Evolutionary conservation across 1,284 basidiomycete genomes (phyloP).

Genomic region (Entoloma clypeatum): DNA sequence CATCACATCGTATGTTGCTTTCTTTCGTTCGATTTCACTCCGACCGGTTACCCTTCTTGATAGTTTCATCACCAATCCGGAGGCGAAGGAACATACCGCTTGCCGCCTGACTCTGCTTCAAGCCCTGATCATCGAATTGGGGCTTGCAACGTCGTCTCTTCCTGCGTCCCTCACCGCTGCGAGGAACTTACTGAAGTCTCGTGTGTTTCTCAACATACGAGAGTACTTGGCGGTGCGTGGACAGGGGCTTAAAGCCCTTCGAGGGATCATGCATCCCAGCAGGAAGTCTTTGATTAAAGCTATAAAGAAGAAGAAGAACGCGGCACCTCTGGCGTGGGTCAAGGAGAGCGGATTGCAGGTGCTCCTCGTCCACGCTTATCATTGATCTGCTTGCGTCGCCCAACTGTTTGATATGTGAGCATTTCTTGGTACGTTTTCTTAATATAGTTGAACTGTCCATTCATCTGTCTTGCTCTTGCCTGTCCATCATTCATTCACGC

Average conservation of each 20-base stretch:
- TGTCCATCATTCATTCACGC: no score
- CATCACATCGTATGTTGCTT: slow-evolving; percentile 43
- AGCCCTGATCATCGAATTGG: slow-evolving; percentile 54
- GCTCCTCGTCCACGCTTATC: slow-evolving; percentile 45
- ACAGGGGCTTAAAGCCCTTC: slow-evolving; percentile 60
- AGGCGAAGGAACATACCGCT: slow-evolving; percentile 38
- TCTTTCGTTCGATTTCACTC: slow-evolving; percentile 8
- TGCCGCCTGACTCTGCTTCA: slow-evolving; percentile 49
- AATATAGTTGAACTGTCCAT: no score
- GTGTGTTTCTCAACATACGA: slow-evolving; percentile 64
- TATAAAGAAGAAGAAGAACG: slow-evolving; percentile 45
- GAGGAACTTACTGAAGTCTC: slow-evolving; percentile 57
- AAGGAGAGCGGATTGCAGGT: slow-evolving; percentile 64
- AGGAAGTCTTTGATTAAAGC: slow-evolving; percentile 56
- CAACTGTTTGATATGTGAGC: no score
- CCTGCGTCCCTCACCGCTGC: slow-evolving; percentile 59
- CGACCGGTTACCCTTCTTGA: neutral
- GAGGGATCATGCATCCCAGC: slow-evolving; percentile 56
- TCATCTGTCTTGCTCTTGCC: no score
- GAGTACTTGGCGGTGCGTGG: slow-evolving; percentile 67
- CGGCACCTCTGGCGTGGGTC: slow-evolving; percentile 49
- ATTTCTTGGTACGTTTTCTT: no score
- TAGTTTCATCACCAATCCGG: slow-evolving; percentile 54
- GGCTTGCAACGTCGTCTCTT: slow-evolving; percentile 43
- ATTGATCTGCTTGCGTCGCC: slow-evolving; percentile 18